Evolutionary conservation across 805 yeast species (phyloP).

Genomic region (Metschnikowia koreensis): DNA sequence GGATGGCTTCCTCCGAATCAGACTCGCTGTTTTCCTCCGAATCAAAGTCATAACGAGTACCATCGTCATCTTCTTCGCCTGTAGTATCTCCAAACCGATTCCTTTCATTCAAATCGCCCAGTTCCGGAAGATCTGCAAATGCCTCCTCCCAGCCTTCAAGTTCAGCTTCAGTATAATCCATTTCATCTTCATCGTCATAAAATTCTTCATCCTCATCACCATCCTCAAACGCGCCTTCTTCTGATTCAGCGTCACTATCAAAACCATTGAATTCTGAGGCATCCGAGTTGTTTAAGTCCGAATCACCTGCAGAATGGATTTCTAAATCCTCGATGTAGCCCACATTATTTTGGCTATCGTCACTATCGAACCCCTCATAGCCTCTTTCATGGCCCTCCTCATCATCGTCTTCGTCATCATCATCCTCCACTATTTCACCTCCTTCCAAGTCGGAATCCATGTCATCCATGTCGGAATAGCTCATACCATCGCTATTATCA

Average conservation of each 20-base stretch:
- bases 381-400: slow-evolving; percentile 12
- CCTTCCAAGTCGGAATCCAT: slow-evolving; percentile 24
- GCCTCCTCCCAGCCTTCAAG: slow-evolving; percentile 43
- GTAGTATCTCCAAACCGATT: slow-evolving; percentile 14
- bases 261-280: slow-evolving; percentile 25
- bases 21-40: slow-evolving; percentile 19
- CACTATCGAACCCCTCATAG: slow-evolving; percentile 22
- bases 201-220: slow-evolving; percentile 41
- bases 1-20: slow-evolving; percentile 11
- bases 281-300: slow-evolving; percentile 33
- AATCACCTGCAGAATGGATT: slow-evolving; percentile 28
- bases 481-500: slow-evolving; percentile 23
- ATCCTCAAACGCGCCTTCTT: slow-evolving; percentile 34
- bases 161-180: slow-evolving; percentile 35
- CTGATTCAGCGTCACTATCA: slow-evolving; percentile 23
- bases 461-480: slow-evolving; percentile 28
- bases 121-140: slow-evolving; percentile 28
- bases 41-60: slow-evolving; percentile 13
- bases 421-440: slow-evolving; percentile 22
- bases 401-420: slow-evolving; percentile 11
- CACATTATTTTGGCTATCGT: slow-evolving; percentile 30
- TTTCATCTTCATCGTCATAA: slow-evolving; percentile 31
- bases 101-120: slow-evolving; percentile 5
- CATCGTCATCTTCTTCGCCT: slow-evolving; percentile 18
- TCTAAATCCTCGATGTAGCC: slow-evolving; percentile 37